Base-by-base conservation (phyloP, 164 flowering plant species). In the Taxillus chinensis region DNA sequence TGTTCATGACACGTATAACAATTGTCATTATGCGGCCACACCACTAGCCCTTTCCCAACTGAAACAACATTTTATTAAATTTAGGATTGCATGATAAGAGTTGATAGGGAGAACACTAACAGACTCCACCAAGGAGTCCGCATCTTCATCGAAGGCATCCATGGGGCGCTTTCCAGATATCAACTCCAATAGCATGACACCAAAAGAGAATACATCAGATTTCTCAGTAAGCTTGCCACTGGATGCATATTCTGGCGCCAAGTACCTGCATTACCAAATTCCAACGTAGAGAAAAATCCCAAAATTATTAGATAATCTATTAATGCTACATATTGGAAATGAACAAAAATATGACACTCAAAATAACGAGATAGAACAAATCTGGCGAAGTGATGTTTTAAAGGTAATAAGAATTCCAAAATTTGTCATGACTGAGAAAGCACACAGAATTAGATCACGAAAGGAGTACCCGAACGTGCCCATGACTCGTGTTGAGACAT, bases 191-290 rank as follows among this genome's bases (percentile, higher is more conserved):
- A 92, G 79, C 86, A 89, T 75, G 17, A 89, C 82, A 62, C 98
- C 98, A 60, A 57, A 92, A 5, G 96, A 92, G 78, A 84, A 92
- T 11, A 89, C 93, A 68, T 92, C 95, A 3, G 96, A 87, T 63
- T 92, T 89, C 49, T 92, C 98, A 0, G 95, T 87, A 3, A 92
- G 82, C 72, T 92, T 89, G 40, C 98, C 98, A 42, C 84, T 87
- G 3, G 96, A 70, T 52, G 96, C 98, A 65, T 92, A 89, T 64
- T 89, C 96, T 7, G 96, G 96, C 49, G 98, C 96, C 75, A 89
- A 76, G 63, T 89, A 92, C 65, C 98, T 91, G 72, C 60, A 77
- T 68, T 46, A 43, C 16, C 41, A 53, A 5, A 41, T 39, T 27
- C 27, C 0, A 27, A 51, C 2, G 13, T 6, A 12, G 16, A 58